Evolutionary conservation across 139 green algal genomes (phyloP), one percentile per base, ranked within the genome.

Genomic region (Mychonastes homosphaera): DNA sequence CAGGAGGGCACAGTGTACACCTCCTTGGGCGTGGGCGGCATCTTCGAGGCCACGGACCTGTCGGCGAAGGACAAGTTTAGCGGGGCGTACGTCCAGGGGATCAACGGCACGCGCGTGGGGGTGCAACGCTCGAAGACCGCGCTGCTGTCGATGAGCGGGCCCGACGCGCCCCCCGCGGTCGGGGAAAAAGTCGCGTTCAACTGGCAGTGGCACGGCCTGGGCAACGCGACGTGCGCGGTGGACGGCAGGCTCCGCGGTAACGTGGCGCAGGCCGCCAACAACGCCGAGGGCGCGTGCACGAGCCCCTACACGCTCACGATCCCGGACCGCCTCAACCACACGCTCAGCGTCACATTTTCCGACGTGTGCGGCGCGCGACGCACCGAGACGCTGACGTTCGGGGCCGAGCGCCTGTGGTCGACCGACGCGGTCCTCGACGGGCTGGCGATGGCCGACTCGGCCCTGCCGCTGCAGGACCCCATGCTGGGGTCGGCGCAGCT

Each of bases 141-240:
- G 8, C 41, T 48, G 19, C 6, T 48, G 19, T 28, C 19, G 19
- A 28, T 48, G 6, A n/a, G 24, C 19, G 41, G 41, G 8, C 41
- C 41, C n/a, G n/a, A n/a, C n/a, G n/a, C n/a, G n/a, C n/a, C n/a
- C n/a, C n/a, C n/a, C n/a, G n/a, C n/a, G n/a, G n/a, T 65, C 33
- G 46, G 46, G 4, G 24, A 34, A 16, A 45, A 54, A 15, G 58
- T 46, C 3, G 40, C 21, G 3, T 56, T 65, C 36, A 15, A 36
- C 2, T 65, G 58, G 58, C 19, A 49, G 33, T 65, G 39, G 16
- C 40, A 15, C 13, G 58, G 58, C 12, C 58, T 65, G 13, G 58
- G 58, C 15, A 57, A 48, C 12, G 40, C 46, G 1, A 40, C 23
- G 6, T 65, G 58, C 23, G 34, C 33, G 2, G 39, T 65, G 7